Base-by-base conservation (phyloP, 495 filamentous ascomycete genomes). In the Penicillium lividum region DNA sequence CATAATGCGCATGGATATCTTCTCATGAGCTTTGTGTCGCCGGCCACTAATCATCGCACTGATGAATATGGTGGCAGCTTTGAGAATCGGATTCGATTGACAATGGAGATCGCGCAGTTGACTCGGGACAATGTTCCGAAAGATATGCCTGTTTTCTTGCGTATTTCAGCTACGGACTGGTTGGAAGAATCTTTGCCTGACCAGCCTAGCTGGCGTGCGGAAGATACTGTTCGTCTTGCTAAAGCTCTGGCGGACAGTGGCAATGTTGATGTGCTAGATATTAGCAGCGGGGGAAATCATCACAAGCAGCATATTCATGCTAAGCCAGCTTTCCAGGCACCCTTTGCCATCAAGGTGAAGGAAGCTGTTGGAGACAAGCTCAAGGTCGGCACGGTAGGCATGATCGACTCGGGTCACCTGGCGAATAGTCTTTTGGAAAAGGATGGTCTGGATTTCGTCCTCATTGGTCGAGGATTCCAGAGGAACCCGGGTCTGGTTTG, bases 401-500 rank as follows among this genome's bases (percentile, higher is more conserved):
- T 71, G 49, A 89, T 91, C 62, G 81, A 78, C 28, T 80, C 71
- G 11, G 88, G 77, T 0, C 65, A 73, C 34, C 71, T 82, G 58
- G 87, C 87, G 4, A 77, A 87, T 34, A 56, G 76, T 30, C 43
- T 80, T 46, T 59, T 89, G 8, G 79, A 86, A 55, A 77, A 82
- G 22, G 74, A 80, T 4, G 77, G 74, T 0, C 60, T 89, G 8
- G 89, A 91, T 68, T 66, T 86, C 7, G 77, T 82, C 7, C 70
- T 86, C 42, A 79, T 81, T 6, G 89, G 89, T 0, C 71, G 89
- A 7, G 77, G 77, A 53, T 92, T 90, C 69, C 84, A 86, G 68
- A 87, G 87, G 73, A 85, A 90, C 60, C 86, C 88, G 0, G 80
- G 82, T 5, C 59, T 90, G 40, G 86, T 88, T 1, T 89, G 88